Conservation (phyloP, 331 rosid species). For the Malus hybrid region DNA sequence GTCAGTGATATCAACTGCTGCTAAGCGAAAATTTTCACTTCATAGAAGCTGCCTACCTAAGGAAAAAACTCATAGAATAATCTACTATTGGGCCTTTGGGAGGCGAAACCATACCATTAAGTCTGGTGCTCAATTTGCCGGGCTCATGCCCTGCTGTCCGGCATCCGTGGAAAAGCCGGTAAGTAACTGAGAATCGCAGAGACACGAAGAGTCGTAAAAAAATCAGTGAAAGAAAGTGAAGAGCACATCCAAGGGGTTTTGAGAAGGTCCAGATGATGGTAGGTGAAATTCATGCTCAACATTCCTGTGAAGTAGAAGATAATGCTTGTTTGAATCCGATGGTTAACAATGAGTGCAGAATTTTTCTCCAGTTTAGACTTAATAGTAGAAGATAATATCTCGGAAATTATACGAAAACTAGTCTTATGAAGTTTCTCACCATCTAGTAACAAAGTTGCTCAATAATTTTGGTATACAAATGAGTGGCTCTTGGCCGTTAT, state of each 20-base stretch:
- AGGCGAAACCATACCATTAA: neutral
- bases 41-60: too few species aligned
- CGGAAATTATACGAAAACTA: neutral
- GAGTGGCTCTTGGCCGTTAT: neutral
- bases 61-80: neutral
- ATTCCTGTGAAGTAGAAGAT: neutral
- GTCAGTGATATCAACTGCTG: neutral
- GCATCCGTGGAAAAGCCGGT: neutral
- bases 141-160: neutral
- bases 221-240: neutral
- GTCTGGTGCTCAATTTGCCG: neutral
- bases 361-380: neutral
- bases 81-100: neutral
- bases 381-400: too few species aligned
- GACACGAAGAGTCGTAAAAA: neutral
- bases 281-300: neutral
- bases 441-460: neutral
- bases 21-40: neutral
- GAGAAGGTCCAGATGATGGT: neutral
- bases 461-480: neutral
- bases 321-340: neutral
- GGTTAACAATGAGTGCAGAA: neutral
- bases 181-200: neutral
- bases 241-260: neutral
- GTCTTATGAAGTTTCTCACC: neutral